phyloP scores from a whole-genome alignment of 2,329 filamentous ascomycete species.

The Neopestalotiopsis sp. region DNA sequence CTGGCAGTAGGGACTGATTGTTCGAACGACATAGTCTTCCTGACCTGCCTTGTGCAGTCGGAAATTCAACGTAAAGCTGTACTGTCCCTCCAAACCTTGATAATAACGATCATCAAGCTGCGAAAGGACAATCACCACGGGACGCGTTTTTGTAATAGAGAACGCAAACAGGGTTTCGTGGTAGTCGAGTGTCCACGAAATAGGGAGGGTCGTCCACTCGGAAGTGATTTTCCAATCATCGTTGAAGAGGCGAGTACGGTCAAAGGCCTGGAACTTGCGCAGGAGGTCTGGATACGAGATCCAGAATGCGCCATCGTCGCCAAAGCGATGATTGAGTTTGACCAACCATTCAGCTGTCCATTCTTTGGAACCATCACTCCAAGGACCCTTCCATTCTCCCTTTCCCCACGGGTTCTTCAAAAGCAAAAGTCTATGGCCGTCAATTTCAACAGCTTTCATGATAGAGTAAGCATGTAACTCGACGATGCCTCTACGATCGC shows the following conservation, averaged over 20 bases:
- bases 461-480: slow-evolving; percentile 68
- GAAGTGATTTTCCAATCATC: slow-evolving; percentile 58
- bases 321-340: slow-evolving; percentile 75
- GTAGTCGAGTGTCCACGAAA: slow-evolving; percentile 63
- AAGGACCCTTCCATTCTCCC: slow-evolving; percentile 80
- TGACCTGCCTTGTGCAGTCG: slow-evolving; percentile 55
- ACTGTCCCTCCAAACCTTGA: slow-evolving; percentile 61
- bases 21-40: slow-evolving; percentile 62
- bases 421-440: slow-evolving; percentile 67
- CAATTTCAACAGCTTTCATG: slow-evolving; percentile 62
- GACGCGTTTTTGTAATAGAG: slow-evolving; percentile 51
- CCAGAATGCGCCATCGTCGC: slow-evolving; percentile 74
- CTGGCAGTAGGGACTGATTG: slow-evolving; percentile 63
- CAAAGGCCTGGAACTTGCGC: slow-evolving; percentile 63
- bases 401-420: slow-evolving; percentile 82
- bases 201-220: slow-evolving; percentile 55
- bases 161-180: slow-evolving; percentile 61
- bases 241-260: slow-evolving; percentile 63
- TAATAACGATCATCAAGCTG: slow-evolving; percentile 66
- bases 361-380: slow-evolving; percentile 83
- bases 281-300: slow-evolving; percentile 65
- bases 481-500: slow-evolving; percentile 60
- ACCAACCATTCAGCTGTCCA: slow-evolving; percentile 83
- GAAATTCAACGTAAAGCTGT: slow-evolving; percentile 59
- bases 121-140: slow-evolving; percentile 60